Percentiles rank a stretch among this genome's conserved stretches.
phyloP scores from a whole-genome alignment of 1,284 basidiomycete species.

The Cryptococcus sp. region DNA sequence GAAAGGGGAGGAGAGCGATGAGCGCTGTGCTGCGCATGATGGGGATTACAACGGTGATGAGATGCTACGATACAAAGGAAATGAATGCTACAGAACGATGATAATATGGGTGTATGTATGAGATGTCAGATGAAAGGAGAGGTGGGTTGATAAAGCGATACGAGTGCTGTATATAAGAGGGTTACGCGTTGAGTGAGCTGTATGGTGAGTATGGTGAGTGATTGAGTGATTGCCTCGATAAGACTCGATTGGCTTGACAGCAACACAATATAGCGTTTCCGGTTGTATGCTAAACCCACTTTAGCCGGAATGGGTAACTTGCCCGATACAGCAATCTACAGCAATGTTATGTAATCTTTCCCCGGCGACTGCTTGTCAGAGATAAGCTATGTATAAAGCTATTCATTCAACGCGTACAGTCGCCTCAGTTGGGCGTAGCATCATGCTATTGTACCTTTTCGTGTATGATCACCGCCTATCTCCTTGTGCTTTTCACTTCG shows the following conservation, averaged over 20 bases:
- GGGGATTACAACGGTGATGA: slow-evolving; percentile 30
- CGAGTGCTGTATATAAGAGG: too few species aligned
- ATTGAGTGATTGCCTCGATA: too few species aligned
- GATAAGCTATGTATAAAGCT: too few species aligned
- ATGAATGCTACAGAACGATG: not conserved
- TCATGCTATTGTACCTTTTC: too few species aligned
- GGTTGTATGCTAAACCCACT: not conserved
- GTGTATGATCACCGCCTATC: too few species aligned
- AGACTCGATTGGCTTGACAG: too few species aligned
- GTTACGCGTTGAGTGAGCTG: too few species aligned
- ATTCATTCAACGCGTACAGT: too few species aligned
- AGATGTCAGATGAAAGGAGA: not conserved
- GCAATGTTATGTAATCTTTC: not conserved
- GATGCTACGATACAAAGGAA: slow-evolving; percentile 9
- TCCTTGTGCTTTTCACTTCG: too few species aligned
- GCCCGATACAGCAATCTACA: not conserved
- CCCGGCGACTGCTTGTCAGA: too few species aligned
- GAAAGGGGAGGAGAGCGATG: slow-evolving; percentile 48
- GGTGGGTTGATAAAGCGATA: slow-evolving; percentile 1
- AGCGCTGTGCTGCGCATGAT: slow-evolving; percentile 50
- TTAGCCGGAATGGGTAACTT: not conserved
- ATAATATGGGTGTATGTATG: not conserved
- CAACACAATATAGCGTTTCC: not conserved
- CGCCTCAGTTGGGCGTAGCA: too few species aligned
- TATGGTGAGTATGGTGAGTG: too few species aligned